Base-by-base conservation (phyloP, 116 monocot genomes). In the Posidonia oceanica region DNA sequence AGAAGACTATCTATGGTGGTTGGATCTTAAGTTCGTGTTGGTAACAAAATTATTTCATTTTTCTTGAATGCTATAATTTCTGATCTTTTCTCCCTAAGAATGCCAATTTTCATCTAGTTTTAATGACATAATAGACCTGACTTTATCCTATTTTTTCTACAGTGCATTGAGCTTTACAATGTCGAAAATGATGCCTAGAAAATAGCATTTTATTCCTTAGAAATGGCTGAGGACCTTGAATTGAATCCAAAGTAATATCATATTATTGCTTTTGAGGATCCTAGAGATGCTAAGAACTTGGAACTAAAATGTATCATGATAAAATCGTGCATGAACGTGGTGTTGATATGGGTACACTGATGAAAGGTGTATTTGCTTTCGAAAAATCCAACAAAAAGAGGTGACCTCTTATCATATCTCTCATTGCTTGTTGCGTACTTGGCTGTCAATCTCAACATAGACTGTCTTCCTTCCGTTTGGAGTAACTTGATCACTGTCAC, bases 1-100 rank as follows among this genome's bases (percentile, higher is more conserved):
- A 77, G 85, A 87, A 72, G 91, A 91, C 74, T 85, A 83, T 63
- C 67, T 93, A 12, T 93, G 89, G 87, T 93, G 93, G 93, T 75
- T 88, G 61, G 86, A 89, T 84, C 86, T 91, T 79, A 66, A 58
- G 4, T 88, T 58, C 70, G 71, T 91, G 68, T 76, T 91, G 83
- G 91, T 91, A 84, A 77, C 39, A 72, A 17, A 6, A 64, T 38
- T 64, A 14, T 22, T 55, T 64, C 15, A 57, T 56, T 6, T 60
- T 15, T 54, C 21, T 60, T 55, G 13, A 3, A 64, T 53, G 63
- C 16, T 59, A 52, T 59, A 17, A 20, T 73, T 62, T 68, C 40
- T 77, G 64, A 37, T 16, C 16, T 65, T 65, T 65, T 41, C 15
- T 40, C n/a, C 7, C 3, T 4, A 8, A 18, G n/a, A 18, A 40